Evolutionary conservation across 192 early-diverging fungal species (phyloP), one percentile per base, ranked within the genome.

Genomic region (Glomus cerebriforme): DNA sequence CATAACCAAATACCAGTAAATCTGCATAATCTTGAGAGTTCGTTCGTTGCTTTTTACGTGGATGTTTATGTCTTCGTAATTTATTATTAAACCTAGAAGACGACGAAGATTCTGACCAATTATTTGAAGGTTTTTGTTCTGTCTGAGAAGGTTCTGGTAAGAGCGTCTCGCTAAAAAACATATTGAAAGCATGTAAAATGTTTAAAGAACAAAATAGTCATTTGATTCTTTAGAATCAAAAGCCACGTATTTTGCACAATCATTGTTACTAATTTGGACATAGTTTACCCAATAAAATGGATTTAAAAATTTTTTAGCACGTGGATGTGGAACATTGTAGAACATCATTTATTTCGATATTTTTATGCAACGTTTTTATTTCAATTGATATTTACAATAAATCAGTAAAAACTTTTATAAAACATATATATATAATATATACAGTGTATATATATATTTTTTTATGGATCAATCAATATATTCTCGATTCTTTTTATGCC

Each of bases 401-500:
- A n/a, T n/a, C n/a, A n/a, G n/a, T n/a, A n/a, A n/a, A n/a, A n/a
- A n/a, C n/a, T n/a, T n/a, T n/a, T n/a, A n/a, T n/a, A n/a, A n/a
- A n/a, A n/a, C n/a, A n/a, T n/a, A n/a, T n/a, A n/a, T n/a, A n/a
- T n/a, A n/a, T n/a, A n/a, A n/a, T n/a, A n/a, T n/a, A n/a, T n/a
- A n/a, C n/a, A n/a, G n/a, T n/a, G n/a, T n/a, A n/a, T n/a, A n/a
- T n/a, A n/a, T n/a, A n/a, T n/a, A n/a, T n/a, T n/a, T n/a, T n/a
- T n/a, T n/a, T n/a, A n/a, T n/a, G n/a, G n/a, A n/a, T n/a, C n/a
- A n/a, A n/a, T n/a, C n/a, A n/a, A n/a, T n/a, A n/a, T n/a, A n/a
- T n/a, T n/a, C n/a, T n/a, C n/a, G n/a, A 45, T 87, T 75, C 15
- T 84, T 63, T 65, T 87, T 85, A 79, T 92, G 91, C 91, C 91